Conservation (phyloP, 2,329 filamentous ascomycete species). For the Xylaria multiplex region DNA sequence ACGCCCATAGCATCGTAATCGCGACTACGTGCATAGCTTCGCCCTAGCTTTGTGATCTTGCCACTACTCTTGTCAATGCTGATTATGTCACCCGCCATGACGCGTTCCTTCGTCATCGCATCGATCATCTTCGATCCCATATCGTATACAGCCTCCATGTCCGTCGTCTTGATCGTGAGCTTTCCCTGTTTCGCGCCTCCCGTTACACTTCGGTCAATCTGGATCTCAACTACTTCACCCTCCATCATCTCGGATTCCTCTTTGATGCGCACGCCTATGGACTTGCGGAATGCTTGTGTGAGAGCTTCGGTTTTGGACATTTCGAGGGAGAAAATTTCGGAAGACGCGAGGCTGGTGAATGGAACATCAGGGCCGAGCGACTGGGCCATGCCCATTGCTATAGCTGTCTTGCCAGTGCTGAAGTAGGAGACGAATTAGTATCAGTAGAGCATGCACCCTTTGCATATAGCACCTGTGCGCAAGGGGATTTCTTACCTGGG, state of each 20-base stretch:
- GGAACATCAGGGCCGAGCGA: constrained; percentile 93
- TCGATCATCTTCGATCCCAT: constrained; percentile 99
- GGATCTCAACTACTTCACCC: constrained; percentile 98
- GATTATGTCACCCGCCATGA: constrained; percentile 98
- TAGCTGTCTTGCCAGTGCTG: constrained; percentile 97
- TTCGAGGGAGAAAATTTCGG: constrained; percentile 97
- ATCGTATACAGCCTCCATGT: constrained; percentile 99
- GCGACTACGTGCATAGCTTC: constrained; percentile 91
- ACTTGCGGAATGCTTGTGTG: constrained; percentile 98
- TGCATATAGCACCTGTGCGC: no score
- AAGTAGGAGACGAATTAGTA: constrained; percentile 32
- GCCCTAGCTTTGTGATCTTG: constrained; percentile 96
- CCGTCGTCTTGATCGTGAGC: constrained; percentile 98
- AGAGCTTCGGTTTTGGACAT: constrained; percentile 99
- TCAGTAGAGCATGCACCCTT: not conserved
- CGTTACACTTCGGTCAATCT: constrained; percentile 96
- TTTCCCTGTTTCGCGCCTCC: constrained; percentile 98
- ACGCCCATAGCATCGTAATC: constrained; percentile 99
- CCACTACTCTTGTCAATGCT: constrained; percentile 98
- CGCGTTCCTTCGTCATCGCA: constrained; percentile 98
- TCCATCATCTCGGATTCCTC: constrained; percentile 99
- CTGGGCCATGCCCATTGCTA: constrained; percentile 98
- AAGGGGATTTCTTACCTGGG: constrained; percentile 68
- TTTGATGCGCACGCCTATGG: constrained; percentile 97
- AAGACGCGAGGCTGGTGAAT: constrained; percentile 94